Base-by-base conservation (phyloP, 139 green algal species). In the Chlamydomonas asymmetrica region DNA sequence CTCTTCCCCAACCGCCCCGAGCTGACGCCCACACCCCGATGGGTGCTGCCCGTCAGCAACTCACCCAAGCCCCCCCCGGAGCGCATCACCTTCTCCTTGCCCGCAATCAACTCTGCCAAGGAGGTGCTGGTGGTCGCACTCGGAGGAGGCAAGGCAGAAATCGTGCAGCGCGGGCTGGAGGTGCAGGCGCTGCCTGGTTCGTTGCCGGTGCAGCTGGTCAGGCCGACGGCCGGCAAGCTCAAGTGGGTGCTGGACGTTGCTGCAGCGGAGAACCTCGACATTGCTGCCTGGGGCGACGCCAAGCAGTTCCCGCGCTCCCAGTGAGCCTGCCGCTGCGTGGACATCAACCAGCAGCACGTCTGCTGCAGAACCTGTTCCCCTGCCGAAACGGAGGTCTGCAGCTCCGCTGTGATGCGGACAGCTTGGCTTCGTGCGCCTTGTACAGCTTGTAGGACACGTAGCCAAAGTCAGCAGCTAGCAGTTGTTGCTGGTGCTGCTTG, bases 51-150 rank as follows among this genome's bases (percentile, higher is more conserved):
- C 4, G 88, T 99, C 2, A 79, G 57, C 20, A 84, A 97, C 84
- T 98, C 95, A 1, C 96, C 96, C 43, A 99, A 99, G 88, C 97
- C 97, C 2, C 97, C 96, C 1, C 86, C 96, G 4, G 89, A 97
- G 79, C 91, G 97, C 76, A 98, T 99, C 86, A 99, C 94, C 20
- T 81, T 99, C 29, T 91, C 87, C 13, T 59, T 98, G 88, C 91
- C 91, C 6, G 91, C 91, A 29, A 91, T 98, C 74, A 97, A 98
- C 74, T 82, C 86, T 18, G 88, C 92, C 8, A 88, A 90, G 75
- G 82, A 90, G 34, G 64, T 92, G 10, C 48, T 87, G 0, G 63
- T 95, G 7, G 88, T 93, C 13, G 92, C 89, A 0, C 66, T 89
- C 43, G 92, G 92, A 16, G 83, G 83, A 45, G 78, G 74, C 73